These are phyloP conservation scores for Xylaria sp. DNA, from an alignment of 2,329 filamentous ascomycete species.

Conservation along the genomic window DNA sequence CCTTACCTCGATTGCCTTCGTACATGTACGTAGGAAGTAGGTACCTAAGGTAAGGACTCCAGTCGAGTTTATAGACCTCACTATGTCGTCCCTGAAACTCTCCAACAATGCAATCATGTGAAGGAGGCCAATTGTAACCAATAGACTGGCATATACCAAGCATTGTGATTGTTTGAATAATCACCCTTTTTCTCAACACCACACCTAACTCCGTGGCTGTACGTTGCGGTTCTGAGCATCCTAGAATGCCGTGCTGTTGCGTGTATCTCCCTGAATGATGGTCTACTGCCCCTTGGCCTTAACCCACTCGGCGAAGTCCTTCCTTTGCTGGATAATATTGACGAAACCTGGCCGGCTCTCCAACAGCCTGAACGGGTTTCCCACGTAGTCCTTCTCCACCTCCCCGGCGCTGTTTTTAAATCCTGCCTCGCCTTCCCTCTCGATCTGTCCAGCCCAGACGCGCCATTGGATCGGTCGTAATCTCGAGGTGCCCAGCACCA, in stretches of 20 bases:
- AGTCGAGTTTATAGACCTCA: too few relatives aligned
- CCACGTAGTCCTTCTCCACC: conserved; percentile 69
- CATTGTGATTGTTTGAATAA: too few relatives aligned
- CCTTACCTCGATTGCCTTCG: too few relatives aligned
- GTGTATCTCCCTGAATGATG: neutral
- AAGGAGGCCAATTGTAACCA: too few relatives aligned
- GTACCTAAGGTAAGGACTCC: too few relatives aligned
- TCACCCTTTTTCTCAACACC: too few relatives aligned
- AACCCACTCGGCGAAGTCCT: conserved; percentile 78
- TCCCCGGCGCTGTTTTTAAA: conserved; percentile 62
- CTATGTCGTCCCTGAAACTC: too few relatives aligned
- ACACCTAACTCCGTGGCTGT: too few relatives aligned
- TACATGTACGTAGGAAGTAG: too few relatives aligned
- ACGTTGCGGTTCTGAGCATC: neutral
- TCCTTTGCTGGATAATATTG: conserved; percentile 81
- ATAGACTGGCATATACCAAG: too few relatives aligned
- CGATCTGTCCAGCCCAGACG: conserved; percentile 81
- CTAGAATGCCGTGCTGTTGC: neutral
- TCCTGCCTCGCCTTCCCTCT: conserved; percentile 69
- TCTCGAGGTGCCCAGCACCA: conserved; percentile 76
- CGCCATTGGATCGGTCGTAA: conserved; percentile 85
- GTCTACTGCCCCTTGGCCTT: conserved; percentile 54
- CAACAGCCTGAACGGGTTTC: conserved; percentile 78
- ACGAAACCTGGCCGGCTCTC: conserved; percentile 84
- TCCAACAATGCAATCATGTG: too few relatives aligned